Evolutionary conservation across 495 filamentous ascomycete species (phyloP).

Genomic region (Staphylotrichum longicolle): DNA sequence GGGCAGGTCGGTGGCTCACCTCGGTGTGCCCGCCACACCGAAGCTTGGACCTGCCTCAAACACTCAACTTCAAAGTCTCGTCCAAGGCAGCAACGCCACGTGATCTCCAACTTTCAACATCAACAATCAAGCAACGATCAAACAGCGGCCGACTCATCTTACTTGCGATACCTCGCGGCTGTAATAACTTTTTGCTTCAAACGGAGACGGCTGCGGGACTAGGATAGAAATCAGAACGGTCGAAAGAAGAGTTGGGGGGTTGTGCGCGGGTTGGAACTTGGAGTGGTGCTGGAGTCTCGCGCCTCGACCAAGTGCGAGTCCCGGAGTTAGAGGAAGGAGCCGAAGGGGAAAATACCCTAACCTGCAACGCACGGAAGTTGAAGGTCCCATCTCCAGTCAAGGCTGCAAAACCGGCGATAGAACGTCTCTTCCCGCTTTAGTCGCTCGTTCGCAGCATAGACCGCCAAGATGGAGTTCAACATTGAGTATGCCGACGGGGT

Average conservation of each 20-base stretch:
- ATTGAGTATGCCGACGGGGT: slow-evolving; percentile 57
- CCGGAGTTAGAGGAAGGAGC: too few relatives aligned
- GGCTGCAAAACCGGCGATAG: neutral
- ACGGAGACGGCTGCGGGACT: neutral
- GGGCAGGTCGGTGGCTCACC: neutral
- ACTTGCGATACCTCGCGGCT: neutral
- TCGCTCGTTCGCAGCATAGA: neutral
- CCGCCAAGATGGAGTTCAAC: slow-evolving; percentile 79
- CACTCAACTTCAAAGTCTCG: neutral
- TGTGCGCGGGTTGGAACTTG: too few relatives aligned
- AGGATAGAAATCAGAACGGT: neutral
- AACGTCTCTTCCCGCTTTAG: neutral
- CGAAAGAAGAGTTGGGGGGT: too few relatives aligned
- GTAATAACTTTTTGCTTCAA: neutral
- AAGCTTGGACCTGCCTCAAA: neutral
- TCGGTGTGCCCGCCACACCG: neutral
- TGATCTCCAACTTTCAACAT: slow-evolving; percentile 4
- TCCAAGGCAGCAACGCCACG: slow-evolving; percentile 21
- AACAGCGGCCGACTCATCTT: neutral
- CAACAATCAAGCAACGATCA: neutral
- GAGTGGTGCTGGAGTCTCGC: too few relatives aligned
- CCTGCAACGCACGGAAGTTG: too few relatives aligned
- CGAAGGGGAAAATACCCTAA: too few relatives aligned
- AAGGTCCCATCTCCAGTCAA: too few relatives aligned
- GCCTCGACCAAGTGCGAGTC: too few relatives aligned